phyloP scores from a whole-genome alignment of 78 protist genomes.

The Dictyostelium capitatum region DNA sequence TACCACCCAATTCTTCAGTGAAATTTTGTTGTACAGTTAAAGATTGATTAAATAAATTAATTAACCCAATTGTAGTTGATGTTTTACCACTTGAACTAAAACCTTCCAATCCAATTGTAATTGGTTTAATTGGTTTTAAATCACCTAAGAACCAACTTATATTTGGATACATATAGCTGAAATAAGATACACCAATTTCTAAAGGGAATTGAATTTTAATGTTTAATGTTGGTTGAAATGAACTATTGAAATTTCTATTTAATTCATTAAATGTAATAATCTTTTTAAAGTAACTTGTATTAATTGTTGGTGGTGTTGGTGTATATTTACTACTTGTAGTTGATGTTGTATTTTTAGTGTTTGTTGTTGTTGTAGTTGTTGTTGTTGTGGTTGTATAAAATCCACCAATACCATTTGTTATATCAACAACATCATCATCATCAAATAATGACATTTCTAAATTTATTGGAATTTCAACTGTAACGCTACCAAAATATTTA shows the following conservation, averaged over 20 bases:
- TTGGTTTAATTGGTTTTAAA: conserved; percentile 2
- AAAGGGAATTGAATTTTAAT: neutral
- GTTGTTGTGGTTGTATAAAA: neutral
- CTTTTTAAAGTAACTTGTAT: neutral
- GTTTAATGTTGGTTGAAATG: neutral
- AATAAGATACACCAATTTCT: neutral
- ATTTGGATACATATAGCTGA: conserved; percentile 1
- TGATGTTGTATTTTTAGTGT: neutral
- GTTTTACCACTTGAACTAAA: neutral
- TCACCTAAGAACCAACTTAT: conserved; percentile 1
- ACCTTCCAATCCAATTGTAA: neutral
- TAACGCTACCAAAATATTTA: neutral
- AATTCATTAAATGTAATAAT: neutral
- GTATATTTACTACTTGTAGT: neutral
- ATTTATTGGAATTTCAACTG: neutral
- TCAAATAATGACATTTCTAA: too few relatives aligned
- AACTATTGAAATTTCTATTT: neutral
- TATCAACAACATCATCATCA: too few relatives aligned
- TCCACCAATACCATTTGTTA: neutral
- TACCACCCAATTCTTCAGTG: conserved; percentile 5
- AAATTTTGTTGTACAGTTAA: neutral
- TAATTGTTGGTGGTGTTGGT: neutral
- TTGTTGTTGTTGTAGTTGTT: neutral
- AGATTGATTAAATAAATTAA: neutral
- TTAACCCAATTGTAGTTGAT: neutral